A percentile compares a stretch with the other conserved stretches of the same genome.
Conservation (phyloP, 2,329 filamentous ascomycete species). For the Chalara sp. region DNA sequence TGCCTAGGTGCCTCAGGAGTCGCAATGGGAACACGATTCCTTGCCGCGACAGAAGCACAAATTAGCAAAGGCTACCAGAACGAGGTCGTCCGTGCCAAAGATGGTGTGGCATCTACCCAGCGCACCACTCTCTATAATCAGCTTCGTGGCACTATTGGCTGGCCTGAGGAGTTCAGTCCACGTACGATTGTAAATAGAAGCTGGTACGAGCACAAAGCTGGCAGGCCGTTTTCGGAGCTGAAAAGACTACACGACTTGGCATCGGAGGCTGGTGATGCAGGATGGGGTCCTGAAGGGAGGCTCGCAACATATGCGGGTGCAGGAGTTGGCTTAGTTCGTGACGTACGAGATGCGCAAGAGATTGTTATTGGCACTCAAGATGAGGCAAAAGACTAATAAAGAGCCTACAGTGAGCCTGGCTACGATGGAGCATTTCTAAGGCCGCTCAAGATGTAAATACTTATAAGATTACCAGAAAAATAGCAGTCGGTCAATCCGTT, state of each 20-base stretch:
- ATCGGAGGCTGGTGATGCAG: conserved; percentile 37
- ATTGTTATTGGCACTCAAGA: conserved; percentile 6
- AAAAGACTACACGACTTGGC: conserved; percentile 31
- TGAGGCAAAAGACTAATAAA: too few species aligned
- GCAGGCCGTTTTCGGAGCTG: conserved; percentile 31
- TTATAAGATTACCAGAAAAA: too few species aligned
- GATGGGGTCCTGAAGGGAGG: conserved; percentile 35
- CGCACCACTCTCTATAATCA: conserved; percentile 42
- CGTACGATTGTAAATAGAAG: conserved; percentile 48
- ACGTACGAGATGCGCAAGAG: conserved; percentile 9
- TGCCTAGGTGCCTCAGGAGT: conserved; percentile 30
- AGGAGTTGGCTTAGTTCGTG: conserved; percentile 13
- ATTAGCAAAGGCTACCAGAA: conserved; percentile 37
- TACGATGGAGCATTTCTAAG: too few species aligned
- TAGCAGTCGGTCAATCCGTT: too few species aligned
- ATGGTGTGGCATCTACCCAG: conserved; percentile 41
- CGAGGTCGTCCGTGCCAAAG: conserved; percentile 35
- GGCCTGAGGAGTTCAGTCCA: conserved; percentile 49
- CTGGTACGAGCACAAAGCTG: conserved; percentile 32
- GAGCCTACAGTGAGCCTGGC: too few species aligned
- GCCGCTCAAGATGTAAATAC: too few species aligned
- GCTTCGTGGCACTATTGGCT: conserved; percentile 45
- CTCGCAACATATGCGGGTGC: conserved; percentile 14
- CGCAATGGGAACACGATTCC: conserved; percentile 41
- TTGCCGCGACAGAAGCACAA: conserved; percentile 37